phyloP scores from a whole-genome alignment of 306 rosid genomes.

The Fragaria ananassa region DNA sequence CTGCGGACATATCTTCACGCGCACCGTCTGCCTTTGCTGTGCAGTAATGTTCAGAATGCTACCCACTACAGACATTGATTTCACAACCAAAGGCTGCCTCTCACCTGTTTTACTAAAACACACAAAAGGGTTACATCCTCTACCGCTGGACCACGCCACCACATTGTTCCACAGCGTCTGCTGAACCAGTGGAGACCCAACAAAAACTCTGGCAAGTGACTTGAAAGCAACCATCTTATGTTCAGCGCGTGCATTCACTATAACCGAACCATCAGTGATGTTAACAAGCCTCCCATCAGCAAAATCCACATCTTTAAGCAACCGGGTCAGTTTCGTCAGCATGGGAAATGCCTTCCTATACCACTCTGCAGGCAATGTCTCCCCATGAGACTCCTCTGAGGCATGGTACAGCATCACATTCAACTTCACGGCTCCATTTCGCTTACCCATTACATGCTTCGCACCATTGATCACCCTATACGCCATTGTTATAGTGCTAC shows the following conservation, averaged over 20 bases:
- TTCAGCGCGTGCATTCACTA: conserved; percentile 44
- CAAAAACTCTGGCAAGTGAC: conserved; percentile 57
- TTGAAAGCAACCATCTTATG: conserved; percentile 50
- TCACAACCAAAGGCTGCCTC: conserved; percentile 58
- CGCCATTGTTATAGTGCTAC: conserved; percentile 29
- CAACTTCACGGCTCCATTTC: conserved; percentile 31
- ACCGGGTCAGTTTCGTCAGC: conserved; percentile 35
- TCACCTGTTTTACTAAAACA: conserved; percentile 60
- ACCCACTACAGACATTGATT: conserved; percentile 59
- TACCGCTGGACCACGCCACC: conserved; percentile 14
- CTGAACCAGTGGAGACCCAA: conserved; percentile 62
- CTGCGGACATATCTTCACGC: conserved; percentile 51
- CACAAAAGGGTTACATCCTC: conserved; percentile 25
- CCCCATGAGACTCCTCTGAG: conserved; percentile 34
- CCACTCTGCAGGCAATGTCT: conserved; percentile 45
- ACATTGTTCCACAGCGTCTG: conserved; percentile 29
- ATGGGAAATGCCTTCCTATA: conserved; percentile 43
- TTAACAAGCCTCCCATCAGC: conserved; percentile 64
- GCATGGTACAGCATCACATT: conserved; percentile 47
- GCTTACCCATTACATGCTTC: conserved; percentile 28
- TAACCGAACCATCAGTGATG: conserved; percentile 40
- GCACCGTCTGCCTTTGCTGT: conserved; percentile 79
- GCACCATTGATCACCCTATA: conserved; percentile 23
- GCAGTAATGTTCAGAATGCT: conserved; percentile 60
- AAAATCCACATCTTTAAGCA: conserved; percentile 53